Percentiles rank a stretch among this genome's conserved stretches.
Conservation (phyloP, 179 eudicot genomes). For the Amaranthus tricolor region DNA sequence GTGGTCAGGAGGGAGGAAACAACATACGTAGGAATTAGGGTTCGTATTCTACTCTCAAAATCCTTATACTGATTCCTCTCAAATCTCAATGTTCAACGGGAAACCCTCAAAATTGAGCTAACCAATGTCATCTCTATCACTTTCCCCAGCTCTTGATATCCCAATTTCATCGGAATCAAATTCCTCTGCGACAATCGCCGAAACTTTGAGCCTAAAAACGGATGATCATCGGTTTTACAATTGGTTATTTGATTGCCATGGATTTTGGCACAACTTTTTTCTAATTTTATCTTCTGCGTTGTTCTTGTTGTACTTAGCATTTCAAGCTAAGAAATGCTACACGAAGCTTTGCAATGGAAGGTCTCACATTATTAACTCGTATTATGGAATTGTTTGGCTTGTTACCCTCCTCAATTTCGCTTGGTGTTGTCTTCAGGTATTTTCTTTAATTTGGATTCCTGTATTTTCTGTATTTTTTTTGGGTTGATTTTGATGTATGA, state of each 20-base stretch:
- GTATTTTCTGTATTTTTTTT: background rate
- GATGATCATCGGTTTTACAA: conserved; percentile 22
- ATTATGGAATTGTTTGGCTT: conserved; percentile 67
- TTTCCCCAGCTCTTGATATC: conserved; percentile 14
- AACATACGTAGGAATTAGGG: conserved; percentile 20
- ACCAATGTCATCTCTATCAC: conserved; percentile 18
- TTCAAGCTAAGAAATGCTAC: conserved; percentile 58
- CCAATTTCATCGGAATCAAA: conserved; percentile 26
- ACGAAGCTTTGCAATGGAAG: conserved; percentile 56
- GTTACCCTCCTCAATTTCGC: conserved; percentile 67
- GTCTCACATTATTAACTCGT: conserved; percentile 60
- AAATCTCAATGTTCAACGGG: conserved; percentile 14
- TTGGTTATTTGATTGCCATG: conserved; percentile 58
- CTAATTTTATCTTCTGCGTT: conserved; percentile 51
- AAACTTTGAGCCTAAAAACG: conserved; percentile 3
- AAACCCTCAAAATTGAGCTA: conserved; percentile 13
- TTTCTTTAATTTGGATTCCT: background rate
- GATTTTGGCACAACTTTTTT: conserved; percentile 55
- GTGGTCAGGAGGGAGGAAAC: too few relatives aligned
- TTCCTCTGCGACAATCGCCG: conserved; percentile 10
- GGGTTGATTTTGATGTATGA: background rate
- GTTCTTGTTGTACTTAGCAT: conserved; percentile 54
- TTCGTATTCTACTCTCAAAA: conserved; percentile 8
- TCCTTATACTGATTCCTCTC: conserved; percentile 8
- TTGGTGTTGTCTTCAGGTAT: conserved; percentile 84